Evolutionary conservation across 2,329 filamentous ascomycete genomes (phyloP).

Genomic region (Stachybotrys elegans): DNA sequence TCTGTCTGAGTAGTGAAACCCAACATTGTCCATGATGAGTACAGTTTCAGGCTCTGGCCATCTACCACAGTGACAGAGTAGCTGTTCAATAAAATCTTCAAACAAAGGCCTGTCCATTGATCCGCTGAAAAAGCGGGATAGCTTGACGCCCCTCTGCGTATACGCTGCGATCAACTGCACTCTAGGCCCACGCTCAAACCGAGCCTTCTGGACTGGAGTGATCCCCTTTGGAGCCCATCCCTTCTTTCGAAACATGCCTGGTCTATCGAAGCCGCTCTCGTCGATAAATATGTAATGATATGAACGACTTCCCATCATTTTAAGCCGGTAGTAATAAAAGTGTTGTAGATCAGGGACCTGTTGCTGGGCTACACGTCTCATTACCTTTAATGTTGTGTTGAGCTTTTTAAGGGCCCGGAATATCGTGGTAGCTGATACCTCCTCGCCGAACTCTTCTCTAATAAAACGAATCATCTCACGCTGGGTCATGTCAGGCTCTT

Average conservation of each 20-base stretch:
- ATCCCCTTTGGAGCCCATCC: neutral
- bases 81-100: neutral
- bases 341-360: neutral
- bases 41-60: neutral
- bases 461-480: neutral
- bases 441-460: neutral
- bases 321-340: neutral
- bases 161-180: neutral
- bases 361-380: neutral
- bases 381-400: neutral
- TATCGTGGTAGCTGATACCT: neutral
- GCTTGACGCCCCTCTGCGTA: neutral
- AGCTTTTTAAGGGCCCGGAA: neutral
- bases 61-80: neutral
- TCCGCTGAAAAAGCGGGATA: neutral
- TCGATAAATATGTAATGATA: neutral
- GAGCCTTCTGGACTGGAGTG: neutral
- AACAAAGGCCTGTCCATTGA: neutral
- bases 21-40: neutral
- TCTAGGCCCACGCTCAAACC: neutral
- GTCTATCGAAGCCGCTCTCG: neutral
- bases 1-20: neutral
- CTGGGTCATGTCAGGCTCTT: neutral
- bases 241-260: neutral
- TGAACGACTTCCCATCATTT: neutral